Conservation (phyloP, 2,329 filamentous ascomycete species). For the Penicillium expansum region DNA sequence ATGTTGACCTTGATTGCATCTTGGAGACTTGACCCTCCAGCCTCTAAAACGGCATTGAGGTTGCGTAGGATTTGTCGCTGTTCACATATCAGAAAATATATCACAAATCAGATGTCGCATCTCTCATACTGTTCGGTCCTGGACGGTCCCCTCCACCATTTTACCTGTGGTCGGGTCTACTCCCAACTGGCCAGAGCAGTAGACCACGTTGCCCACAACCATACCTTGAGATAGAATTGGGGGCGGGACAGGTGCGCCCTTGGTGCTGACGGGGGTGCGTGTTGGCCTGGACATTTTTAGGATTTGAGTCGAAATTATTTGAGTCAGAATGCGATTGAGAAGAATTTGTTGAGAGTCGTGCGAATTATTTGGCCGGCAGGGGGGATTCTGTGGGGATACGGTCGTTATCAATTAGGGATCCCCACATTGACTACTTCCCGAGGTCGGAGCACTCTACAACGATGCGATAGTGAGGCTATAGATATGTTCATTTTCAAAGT, state of each 20-base stretch:
- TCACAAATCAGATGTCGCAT: not conserved
- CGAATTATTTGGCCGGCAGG: not conserved
- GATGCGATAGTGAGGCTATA: not conserved
- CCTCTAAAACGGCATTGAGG: conserved; percentile 58
- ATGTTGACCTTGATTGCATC: conserved; percentile 66
- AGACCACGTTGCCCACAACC: conserved; percentile 61
- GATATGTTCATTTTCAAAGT: too few species aligned
- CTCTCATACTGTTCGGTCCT: conserved; percentile 50
- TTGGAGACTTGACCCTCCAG: conserved; percentile 55
- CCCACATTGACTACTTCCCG: not conserved
- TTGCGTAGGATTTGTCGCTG: conserved; percentile 53
- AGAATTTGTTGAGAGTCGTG: not conserved
- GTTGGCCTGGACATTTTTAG: conserved; percentile 12
- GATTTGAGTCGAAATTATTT: not conserved
- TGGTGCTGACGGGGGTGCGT: conserved; percentile 37
- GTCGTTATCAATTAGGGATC: not conserved
- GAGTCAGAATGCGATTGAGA: not conserved
- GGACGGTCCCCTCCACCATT: conserved; percentile 55
- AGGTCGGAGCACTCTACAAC: not conserved
- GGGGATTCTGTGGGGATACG: not conserved
- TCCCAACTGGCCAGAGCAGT: conserved; percentile 64
- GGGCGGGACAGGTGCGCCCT: conserved; percentile 50
- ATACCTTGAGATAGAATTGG: conserved; percentile 57
- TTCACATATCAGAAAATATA: not conserved
- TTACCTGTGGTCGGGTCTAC: conserved; percentile 53